These are phyloP conservation scores for Citrus australasica DNA, from an alignment of 345 rosid genomes.

Conservation along the genomic window DNA sequence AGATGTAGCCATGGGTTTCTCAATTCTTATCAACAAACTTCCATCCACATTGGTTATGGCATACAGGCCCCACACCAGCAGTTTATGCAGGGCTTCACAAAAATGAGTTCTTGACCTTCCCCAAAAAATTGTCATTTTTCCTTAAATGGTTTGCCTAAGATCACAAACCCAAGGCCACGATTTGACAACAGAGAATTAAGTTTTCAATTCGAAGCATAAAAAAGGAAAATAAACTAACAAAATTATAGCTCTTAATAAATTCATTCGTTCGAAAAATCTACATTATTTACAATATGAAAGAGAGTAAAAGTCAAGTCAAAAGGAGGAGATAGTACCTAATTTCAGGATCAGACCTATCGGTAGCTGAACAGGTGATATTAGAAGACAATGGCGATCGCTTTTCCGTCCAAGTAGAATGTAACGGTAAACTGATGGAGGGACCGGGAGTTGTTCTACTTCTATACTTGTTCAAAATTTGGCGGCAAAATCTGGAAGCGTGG, in stretches of 20 bases:
- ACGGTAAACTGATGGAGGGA: slow-evolving; percentile 3
- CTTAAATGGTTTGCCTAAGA: neutral
- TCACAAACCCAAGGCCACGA: neutral
- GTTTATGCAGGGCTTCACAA: neutral
- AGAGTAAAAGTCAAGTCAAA: neutral
- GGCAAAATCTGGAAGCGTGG: slow-evolving; percentile 19
- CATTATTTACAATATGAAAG: neutral
- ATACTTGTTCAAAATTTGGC: slow-evolving; percentile 4
- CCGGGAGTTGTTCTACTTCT: slow-evolving; percentile 11
- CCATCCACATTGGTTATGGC: neutral
- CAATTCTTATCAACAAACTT: neutral
- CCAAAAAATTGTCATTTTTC: neutral
- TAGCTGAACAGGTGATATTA: slow-evolving; percentile 43
- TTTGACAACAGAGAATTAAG: neutral
- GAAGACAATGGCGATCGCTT: slow-evolving; percentile 17
- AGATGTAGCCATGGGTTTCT: neutral
- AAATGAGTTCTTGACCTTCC: neutral
- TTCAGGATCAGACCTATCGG: slow-evolving; percentile 55
- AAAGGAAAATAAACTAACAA: no score
- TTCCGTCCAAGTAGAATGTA: slow-evolving; percentile 4
- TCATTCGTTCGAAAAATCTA: neutral
- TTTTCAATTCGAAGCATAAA: neutral
- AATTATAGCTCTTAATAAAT: neutral
- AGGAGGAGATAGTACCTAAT: slow-evolving; percentile 42
- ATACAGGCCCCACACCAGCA: neutral